Conservation (phyloP, 2,329 filamentous ascomycete species). For the Exophiala calicioides region DNA sequence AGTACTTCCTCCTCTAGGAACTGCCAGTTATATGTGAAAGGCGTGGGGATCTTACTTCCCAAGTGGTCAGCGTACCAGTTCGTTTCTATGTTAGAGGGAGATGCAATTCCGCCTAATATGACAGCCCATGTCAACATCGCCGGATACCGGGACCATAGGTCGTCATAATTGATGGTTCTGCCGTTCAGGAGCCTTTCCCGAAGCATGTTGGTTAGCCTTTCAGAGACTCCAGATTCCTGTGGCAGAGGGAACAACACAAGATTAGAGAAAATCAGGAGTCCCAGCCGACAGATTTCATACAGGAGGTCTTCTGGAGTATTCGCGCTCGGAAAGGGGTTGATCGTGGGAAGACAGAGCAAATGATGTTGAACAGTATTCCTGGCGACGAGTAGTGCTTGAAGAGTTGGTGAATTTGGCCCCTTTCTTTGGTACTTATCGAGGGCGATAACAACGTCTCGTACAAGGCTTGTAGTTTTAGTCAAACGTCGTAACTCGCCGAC, state of each 20-base stretch:
- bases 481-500: neutral
- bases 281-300: constrained; percentile 7
- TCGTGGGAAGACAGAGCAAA: neutral
- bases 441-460: neutral
- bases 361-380: constrained; percentile 5
- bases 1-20: neutral
- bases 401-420: neutral
- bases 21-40: neutral
- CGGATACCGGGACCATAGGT: neutral
- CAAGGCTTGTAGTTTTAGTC: neutral
- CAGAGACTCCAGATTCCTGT: constrained; percentile 1
- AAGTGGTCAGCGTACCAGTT: neutral
- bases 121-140: constrained; percentile 6
- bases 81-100: neutral
- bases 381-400: constrained; percentile 1
- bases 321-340: neutral
- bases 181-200: neutral
- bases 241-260: constrained; percentile 11
- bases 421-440: constrained; percentile 8
- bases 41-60: neutral
- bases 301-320: neutral
- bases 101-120: constrained; percentile 3
- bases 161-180: neutral
- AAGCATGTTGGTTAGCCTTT: constrained; percentile 1
- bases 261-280: constrained; percentile 9